Conservation (phyloP, 2,329 filamentous ascomycete species). For the Hansfordia pulvinata region DNA sequence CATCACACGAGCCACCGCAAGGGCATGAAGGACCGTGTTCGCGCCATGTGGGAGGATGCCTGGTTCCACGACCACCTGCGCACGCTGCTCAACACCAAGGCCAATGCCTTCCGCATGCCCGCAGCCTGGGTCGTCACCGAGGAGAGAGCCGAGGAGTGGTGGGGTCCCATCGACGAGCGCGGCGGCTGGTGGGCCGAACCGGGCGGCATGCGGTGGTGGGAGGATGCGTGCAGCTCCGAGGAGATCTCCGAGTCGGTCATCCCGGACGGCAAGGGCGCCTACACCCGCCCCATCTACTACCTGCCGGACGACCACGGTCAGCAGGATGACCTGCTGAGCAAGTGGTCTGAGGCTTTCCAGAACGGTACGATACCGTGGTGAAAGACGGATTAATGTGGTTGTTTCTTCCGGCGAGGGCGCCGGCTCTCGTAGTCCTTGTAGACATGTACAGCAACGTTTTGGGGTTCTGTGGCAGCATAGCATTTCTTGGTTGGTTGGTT, state of each 20-base stretch:
- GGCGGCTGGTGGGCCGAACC: conserved; percentile 2
- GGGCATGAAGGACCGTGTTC: background rate
- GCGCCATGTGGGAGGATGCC: conserved; percentile 1
- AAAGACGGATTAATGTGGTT: no score
- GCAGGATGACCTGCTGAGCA: conserved; percentile 1
- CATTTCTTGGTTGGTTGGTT: no score
- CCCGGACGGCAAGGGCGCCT: conserved; percentile 1
- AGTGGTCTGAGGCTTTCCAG: no score
- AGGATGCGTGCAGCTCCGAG: conserved; percentile 1
- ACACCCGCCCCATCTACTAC: conserved; percentile 1
- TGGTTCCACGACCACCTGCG: conserved; percentile 3
- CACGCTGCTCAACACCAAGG: conserved; percentile 1
- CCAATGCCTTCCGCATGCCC: conserved; percentile 1
- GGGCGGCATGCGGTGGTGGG: conserved; percentile 1
- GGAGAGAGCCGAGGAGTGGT: conserved; percentile 2
- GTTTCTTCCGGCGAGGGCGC: no score
- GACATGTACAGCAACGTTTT: no score
- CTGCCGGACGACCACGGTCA: conserved; percentile 1
- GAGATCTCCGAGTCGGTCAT: conserved; percentile 1
- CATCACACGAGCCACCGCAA: background rate
- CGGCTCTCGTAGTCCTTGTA: no score
- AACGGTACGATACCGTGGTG: no score
- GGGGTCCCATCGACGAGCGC: conserved; percentile 1
- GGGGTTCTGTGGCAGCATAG: no score
- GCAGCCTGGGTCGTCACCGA: conserved; percentile 1